Percentiles rank a stretch among this genome's conserved stretches.
Evolutionary conservation across 1,139 yeast genomes (phyloP).

Genomic region (Magnusiomyces fungicola): DNA sequence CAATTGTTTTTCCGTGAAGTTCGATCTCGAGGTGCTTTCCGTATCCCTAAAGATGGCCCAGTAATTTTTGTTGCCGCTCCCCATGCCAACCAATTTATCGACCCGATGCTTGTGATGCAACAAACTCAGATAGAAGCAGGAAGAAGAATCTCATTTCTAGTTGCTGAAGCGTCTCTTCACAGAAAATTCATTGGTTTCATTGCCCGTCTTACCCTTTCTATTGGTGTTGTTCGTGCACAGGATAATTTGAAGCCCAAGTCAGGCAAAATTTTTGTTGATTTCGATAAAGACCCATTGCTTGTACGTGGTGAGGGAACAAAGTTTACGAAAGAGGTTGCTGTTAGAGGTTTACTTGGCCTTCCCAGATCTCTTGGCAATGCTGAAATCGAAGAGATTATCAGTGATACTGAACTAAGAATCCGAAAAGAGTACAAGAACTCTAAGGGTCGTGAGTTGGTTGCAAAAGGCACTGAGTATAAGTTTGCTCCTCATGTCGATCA

Average conservation of each 20-base stretch:
- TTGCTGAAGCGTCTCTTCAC: slow-evolving; percentile 76
- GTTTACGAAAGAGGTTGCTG: slow-evolving; percentile 58
- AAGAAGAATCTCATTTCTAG: slow-evolving; percentile 73
- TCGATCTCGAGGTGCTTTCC: slow-evolving; percentile 82
- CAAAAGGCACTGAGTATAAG: slow-evolving; percentile 54
- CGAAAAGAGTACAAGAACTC: slow-evolving; percentile 65
- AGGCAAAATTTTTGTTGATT: slow-evolving; percentile 53
- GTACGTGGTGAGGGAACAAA: slow-evolving; percentile 61
- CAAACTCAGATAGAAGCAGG: slow-evolving; percentile 67
- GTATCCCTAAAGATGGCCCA: slow-evolving; percentile 78
- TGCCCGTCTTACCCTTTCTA: slow-evolving; percentile 69
- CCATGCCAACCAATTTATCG: slow-evolving; percentile 95
- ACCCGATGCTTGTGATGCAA: slow-evolving; percentile 77
- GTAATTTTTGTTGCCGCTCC: slow-evolving; percentile 96
- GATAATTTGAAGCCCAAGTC: slow-evolving; percentile 60
- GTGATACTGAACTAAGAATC: slow-evolving; percentile 67
- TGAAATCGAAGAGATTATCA: slow-evolving; percentile 58
- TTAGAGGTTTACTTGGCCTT: slow-evolving; percentile 65
- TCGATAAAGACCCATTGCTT: slow-evolving; percentile 35
- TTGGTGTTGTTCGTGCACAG: slow-evolving; percentile 89
- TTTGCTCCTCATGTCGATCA: slow-evolving; percentile 82
- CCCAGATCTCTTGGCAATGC: slow-evolving; percentile 68
- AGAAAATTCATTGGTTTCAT: slow-evolving; percentile 64
- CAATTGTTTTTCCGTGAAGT: slow-evolving; percentile 79
- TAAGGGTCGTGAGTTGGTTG: slow-evolving; percentile 34